These are phyloP conservation scores for Ocimum tenuiflorum DNA, from an alignment of 257 asterid genomes.

Conservation along the genomic window DNA sequence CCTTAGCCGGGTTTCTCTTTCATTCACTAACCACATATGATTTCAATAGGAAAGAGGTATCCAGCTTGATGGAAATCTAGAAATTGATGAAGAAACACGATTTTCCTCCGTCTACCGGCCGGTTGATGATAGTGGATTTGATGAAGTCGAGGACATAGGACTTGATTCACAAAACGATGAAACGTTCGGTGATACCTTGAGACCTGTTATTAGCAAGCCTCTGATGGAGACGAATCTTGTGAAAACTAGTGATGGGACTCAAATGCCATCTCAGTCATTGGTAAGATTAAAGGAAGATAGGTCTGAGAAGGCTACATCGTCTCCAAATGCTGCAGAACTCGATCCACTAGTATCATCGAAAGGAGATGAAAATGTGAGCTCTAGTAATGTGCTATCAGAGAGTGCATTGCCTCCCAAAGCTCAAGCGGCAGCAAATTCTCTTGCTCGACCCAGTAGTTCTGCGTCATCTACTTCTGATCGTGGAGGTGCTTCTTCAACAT, in stretches of 20 bases:
- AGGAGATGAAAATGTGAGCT: constrained; percentile 44
- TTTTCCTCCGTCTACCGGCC: constrained; percentile 71
- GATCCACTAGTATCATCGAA: constrained; percentile 51
- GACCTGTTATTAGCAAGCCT: constrained; percentile 39
- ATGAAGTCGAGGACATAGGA: constrained; percentile 58
- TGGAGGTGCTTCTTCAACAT: constrained; percentile 63
- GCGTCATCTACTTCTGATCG: constrained; percentile 61
- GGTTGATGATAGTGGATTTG: constrained; percentile 75
- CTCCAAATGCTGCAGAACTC: constrained; percentile 52
- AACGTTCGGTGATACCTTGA: constrained; percentile 64
- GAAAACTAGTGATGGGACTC: constrained; percentile 33
- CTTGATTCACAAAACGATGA: constrained; percentile 67
- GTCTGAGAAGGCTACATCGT: constrained; percentile 44
- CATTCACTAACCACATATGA: constrained; percentile 14
- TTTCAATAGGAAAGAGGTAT: constrained; percentile 79
- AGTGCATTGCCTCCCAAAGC: constrained; percentile 38
- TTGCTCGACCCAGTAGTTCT: constrained; percentile 50
- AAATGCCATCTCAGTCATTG: constrained; percentile 28
- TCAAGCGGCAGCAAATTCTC: constrained; percentile 36
- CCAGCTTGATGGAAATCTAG: constrained; percentile 53
- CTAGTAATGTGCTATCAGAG: constrained; percentile 40
- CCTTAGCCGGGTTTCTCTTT: constrained; percentile 1
- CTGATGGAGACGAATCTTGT: constrained; percentile 25
- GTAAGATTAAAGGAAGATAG: constrained; percentile 31
- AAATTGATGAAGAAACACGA: constrained; percentile 85